phyloP scores from a whole-genome alignment of 164 flowering plant species.

The Umbilicus rupestris region DNA sequence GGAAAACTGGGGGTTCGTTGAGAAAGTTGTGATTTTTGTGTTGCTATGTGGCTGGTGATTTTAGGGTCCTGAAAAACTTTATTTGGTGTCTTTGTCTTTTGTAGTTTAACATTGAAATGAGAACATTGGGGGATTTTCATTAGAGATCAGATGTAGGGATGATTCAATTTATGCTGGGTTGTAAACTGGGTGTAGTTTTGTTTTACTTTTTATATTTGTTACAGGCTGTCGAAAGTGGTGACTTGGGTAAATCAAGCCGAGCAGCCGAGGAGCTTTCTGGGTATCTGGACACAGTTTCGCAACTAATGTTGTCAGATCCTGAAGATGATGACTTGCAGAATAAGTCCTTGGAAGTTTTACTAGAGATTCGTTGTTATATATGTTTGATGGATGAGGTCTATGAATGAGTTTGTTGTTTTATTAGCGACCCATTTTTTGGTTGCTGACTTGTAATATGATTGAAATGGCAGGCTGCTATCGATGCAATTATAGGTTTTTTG shows the following conservation, averaged over 20 bases:
- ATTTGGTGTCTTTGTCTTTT: neutral
- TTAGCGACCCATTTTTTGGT: neutral
- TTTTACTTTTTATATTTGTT: neutral
- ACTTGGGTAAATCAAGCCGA: neutral
- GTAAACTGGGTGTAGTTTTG: neutral
- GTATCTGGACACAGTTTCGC: neutral
- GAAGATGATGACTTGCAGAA: neutral
- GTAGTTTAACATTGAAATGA: neutral
- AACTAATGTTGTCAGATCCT: neutral
- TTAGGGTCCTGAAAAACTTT: neutral
- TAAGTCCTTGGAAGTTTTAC: neutral
- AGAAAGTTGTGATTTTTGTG: neutral
- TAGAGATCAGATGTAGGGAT: neutral
- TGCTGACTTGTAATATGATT: neutral
- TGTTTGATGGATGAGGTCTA: neutral
- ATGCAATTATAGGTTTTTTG: neutral
- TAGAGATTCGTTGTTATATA: neutral
- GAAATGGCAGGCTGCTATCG: neutral
- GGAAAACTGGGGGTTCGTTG: neutral
- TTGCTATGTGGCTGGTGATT: neutral
- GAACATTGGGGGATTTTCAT: neutral
- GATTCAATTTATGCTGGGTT: neutral
- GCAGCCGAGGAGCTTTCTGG: neutral
- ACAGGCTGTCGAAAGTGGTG: constrained; percentile 4
- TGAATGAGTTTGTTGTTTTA: neutral